Percentiles rank a stretch among this genome's conserved stretches.
phyloP scores from a whole-genome alignment of 2,329 filamentous ascomycete species.

The Verticillium isaacii region DNA sequence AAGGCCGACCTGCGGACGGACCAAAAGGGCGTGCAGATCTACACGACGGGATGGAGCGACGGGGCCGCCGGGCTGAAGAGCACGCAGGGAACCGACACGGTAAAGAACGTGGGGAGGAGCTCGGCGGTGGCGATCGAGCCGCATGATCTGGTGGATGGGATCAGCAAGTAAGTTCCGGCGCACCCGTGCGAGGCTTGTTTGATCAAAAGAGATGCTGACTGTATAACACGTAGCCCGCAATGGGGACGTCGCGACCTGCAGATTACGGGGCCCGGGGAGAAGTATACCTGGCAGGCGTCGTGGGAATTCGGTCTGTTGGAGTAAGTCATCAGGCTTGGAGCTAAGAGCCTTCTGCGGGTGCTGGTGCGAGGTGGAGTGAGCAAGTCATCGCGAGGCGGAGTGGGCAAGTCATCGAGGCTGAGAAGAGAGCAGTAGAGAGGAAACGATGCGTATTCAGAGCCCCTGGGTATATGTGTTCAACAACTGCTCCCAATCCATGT shows the following conservation, averaged over 20 bases:
- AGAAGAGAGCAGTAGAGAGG: too few species aligned
- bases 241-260: slow-evolving; percentile 35
- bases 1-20: slow-evolving; percentile 65
- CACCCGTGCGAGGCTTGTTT: not conserved
- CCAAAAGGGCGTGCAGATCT: slow-evolving; percentile 67
- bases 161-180: slow-evolving; percentile 55
- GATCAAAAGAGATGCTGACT: not conserved
- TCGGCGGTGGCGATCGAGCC: slow-evolving; percentile 73
- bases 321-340: not conserved
- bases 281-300: slow-evolving; percentile 37
- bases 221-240: slow-evolving; percentile 28
- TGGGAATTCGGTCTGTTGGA: slow-evolving; percentile 33
- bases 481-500: slow-evolving; percentile 6
- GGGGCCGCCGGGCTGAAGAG: slow-evolving; percentile 49
- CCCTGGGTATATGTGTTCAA: slow-evolving; percentile 6
- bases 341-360: too few species aligned
- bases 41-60: slow-evolving; percentile 58
- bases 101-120: slow-evolving; percentile 48
- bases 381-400: too few species aligned
- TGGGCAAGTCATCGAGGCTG: too few species aligned
- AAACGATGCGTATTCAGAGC: not conserved
- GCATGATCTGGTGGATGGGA: slow-evolving; percentile 72
- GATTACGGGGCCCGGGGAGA: slow-evolving; percentile 34
- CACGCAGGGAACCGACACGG: slow-evolving; percentile 47
- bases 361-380: too few species aligned